Evolutionary conservation across 768 basidiomycete genomes (phyloP).

Genomic region (Lentinula raphanica): DNA sequence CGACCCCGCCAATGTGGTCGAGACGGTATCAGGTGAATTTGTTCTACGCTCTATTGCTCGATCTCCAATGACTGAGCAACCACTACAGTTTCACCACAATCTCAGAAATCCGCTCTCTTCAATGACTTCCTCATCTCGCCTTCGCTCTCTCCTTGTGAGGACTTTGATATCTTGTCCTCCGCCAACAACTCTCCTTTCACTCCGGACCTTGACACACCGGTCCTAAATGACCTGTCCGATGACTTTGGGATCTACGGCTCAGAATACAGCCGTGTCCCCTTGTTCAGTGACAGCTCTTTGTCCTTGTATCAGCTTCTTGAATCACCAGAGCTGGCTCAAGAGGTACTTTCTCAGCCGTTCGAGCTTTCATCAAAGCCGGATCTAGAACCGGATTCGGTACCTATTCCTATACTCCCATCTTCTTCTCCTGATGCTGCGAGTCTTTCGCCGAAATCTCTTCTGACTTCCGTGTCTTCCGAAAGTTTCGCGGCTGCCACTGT

Average conservation of each 20-base stretch:
- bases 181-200: constrained; percentile 4
- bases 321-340: background rate
- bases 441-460: constrained; percentile 10
- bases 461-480: constrained; percentile 7
- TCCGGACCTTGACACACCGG: constrained; percentile 4
- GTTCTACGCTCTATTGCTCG: background rate
- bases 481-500: constrained; percentile 11
- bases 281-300: constrained; percentile 1
- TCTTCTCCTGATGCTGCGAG: constrained; percentile 30
- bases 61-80: background rate
- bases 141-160: constrained; percentile 7
- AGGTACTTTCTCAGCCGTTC: background rate
- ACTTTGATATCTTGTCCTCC: constrained; percentile 5
- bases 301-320: background rate
- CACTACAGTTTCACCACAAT: constrained; percentile 5
- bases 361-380: constrained; percentile 13
- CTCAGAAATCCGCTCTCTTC: background rate
- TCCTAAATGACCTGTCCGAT: constrained; percentile 5
- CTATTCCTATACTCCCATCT: constrained; percentile 37
- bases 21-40: constrained; percentile 10
- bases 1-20: constrained; percentile 3
- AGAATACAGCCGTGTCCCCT: background rate
- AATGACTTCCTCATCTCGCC: constrained; percentile 8
- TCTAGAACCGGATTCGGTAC: constrained; percentile 36
- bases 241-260: background rate